Evolutionary conservation across 2,329 filamentous ascomycete genomes (phyloP), one percentile per base, ranked within the genome.

Genomic region (Teratosphaeria nubilosa): DNA sequence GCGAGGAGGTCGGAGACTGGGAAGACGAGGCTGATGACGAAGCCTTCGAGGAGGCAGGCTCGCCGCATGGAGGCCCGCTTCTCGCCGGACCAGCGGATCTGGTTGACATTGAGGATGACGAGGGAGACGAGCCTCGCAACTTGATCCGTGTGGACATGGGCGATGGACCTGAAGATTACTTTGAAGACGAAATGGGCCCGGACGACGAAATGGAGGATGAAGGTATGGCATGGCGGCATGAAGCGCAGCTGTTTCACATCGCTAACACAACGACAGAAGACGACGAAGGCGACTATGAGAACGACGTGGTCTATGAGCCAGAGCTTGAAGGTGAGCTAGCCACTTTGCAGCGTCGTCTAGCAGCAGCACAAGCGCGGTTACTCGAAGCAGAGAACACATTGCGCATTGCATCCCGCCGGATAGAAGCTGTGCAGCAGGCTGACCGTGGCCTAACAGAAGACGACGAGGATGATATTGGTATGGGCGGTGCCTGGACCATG

Each of bases 241-340:
- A 10, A 22, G 9, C 22, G 41, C 41, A 20, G 20, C 4, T 20
- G 48, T n/a, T 25, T 22, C 13, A 16, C 51, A 11, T 30, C 37
- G 22, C 22, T 30, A 24, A 31, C 50, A 34, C 57, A 55, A 41
- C 68, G 66, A 77, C 76, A 64, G 74, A 78, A 62, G 80, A 79
- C 32, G 78, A 78, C n/a, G 88, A 90, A 53, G 86, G 88, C 20
- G 86, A 88, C 48, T 85, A 86, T 51, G 83, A 86, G 24, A 83
- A 84, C 31, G 83, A 84, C 16, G 81, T 87, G 64, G 85, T 78
- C 32, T 81, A 78, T 62, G 76, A 80, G 66, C 76, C 77, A 31
- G 78, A 76, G 24, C 68, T 76, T 54, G 77, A 80, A 66, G 71
- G 65, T 65, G 53, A 51, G 58, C 41, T 48, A 48, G 41, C 41